Percentiles rank a stretch among this genome's conserved stretches.
phyloP scores from a whole-genome alignment of 352 stramenopile species.

The Pythium plurisporium region DNA sequence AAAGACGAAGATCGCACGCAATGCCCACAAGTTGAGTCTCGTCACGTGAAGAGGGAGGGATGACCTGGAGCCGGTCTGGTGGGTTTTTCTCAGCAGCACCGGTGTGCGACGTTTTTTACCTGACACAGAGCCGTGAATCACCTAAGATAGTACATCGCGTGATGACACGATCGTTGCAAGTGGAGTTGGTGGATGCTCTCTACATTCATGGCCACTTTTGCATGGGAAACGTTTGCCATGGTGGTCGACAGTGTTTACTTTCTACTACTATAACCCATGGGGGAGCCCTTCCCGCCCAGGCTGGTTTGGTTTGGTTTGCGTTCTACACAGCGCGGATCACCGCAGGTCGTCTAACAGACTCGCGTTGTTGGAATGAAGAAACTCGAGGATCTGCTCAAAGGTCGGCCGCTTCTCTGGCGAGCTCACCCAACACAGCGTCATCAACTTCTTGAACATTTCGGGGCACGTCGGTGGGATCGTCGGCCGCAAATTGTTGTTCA shows the following conservation, averaged over 20 bases:
- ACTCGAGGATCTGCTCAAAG: slow-evolving; percentile 77
- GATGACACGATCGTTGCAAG: not conserved
- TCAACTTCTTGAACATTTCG: slow-evolving; percentile 78
- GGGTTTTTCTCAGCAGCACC: not conserved
- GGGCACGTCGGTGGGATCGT: slow-evolving; percentile 74
- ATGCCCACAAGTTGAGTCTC: not conserved
- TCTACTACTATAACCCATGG: not conserved
- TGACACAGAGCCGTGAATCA: slow-evolving; percentile 3
- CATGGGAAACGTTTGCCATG: not conserved
- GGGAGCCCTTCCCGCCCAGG: slow-evolving; percentile 10
- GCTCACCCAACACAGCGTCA: slow-evolving; percentile 80
- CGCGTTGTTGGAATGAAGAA: slow-evolving; percentile 41
- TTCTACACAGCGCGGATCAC: slow-evolving; percentile 10
- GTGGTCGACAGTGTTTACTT: not conserved
- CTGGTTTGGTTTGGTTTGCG: not conserved
- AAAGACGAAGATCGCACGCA: not conserved
- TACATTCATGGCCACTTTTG: not conserved
- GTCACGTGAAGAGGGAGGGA: not conserved
- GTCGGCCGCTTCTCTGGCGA: slow-evolving; percentile 71
- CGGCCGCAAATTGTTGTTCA: slow-evolving; percentile 86
- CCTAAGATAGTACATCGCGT: not conserved
- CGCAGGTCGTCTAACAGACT: slow-evolving; percentile 22
- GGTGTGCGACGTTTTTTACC: slow-evolving; percentile 3
- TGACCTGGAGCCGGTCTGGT: not conserved
- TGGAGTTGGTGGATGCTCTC: no score